Conservation (phyloP, 805 yeast species). For the Pichia nanzhaoensis region DNA sequence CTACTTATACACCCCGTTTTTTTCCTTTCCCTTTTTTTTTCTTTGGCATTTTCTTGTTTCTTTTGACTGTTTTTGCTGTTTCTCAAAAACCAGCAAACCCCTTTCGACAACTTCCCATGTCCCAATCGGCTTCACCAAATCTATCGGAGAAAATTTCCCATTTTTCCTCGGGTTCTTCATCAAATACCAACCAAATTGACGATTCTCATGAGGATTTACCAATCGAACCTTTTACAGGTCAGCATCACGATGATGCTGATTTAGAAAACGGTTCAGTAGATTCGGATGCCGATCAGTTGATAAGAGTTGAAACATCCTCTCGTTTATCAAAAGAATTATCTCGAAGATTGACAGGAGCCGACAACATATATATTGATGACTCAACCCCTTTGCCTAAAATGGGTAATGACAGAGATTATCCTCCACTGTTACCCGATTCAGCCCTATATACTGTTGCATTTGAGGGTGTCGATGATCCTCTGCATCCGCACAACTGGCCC, state of each 20-base stretch:
- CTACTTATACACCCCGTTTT: too few relatives aligned
- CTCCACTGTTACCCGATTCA: conserved; percentile 51
- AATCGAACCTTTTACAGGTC: neutral
- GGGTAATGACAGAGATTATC: conserved; percentile 64
- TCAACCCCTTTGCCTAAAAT: conserved; percentile 44
- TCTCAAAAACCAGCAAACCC: too few relatives aligned
- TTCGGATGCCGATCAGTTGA: conserved; percentile 6
- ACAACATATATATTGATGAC: conserved; percentile 28
- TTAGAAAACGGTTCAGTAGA: conserved; percentile 3
- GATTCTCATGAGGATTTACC: neutral
- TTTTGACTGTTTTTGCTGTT: too few relatives aligned
- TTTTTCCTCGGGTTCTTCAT: neutral
- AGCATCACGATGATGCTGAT: neutral
- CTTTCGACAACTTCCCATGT: too few relatives aligned
- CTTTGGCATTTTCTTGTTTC: too few relatives aligned
- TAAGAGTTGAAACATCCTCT: conserved; percentile 17
- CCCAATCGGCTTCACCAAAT: too few relatives aligned
- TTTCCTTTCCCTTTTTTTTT: too few relatives aligned
- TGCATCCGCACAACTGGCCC: conserved; percentile 77
- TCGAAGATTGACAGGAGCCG: conserved; percentile 36
- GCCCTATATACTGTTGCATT: conserved; percentile 59
- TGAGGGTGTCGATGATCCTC: conserved; percentile 75
- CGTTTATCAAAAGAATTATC: conserved; percentile 28
- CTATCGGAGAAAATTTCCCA: too few relatives aligned
- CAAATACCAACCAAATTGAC: neutral